A percentile compares a stretch with the other conserved stretches of the same genome.
phyloP scores from a whole-genome alignment of 179 eudicot genomes.

The Beta macrorhiza region DNA sequence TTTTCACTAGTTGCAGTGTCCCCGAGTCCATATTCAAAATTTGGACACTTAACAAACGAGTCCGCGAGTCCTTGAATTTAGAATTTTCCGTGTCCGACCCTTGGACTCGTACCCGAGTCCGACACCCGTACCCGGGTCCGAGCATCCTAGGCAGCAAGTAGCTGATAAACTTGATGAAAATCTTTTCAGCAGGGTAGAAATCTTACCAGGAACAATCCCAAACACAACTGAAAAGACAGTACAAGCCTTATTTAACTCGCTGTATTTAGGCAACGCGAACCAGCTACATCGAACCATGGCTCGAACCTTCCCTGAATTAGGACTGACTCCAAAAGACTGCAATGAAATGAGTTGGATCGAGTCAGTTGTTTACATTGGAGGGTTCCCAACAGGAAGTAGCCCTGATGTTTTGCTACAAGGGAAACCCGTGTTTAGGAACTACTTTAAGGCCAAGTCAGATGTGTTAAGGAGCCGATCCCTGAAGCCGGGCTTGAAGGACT shows the following conservation, averaged over 20 bases:
- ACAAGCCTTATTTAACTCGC: slow-evolving; percentile 24
- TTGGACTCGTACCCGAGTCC: too few species aligned
- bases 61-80: too few species aligned
- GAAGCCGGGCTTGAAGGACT: slow-evolving; percentile 45
- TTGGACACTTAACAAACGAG: too few species aligned
- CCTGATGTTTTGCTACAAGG: slow-evolving; percentile 6
- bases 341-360: slow-evolving; percentile 62
- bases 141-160: slow-evolving; percentile 42
- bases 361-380: slow-evolving; percentile 46
- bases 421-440: too few species aligned
- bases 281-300: slow-evolving; percentile 35
- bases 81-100: too few species aligned
- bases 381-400: slow-evolving; percentile 40
- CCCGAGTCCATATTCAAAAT: too few species aligned
- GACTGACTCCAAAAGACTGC: slow-evolving; percentile 40
- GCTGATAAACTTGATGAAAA: slow-evolving; percentile 53
- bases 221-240: slow-evolving; percentile 23
- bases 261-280: slow-evolving; percentile 40
- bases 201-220: slow-evolving; percentile 25
- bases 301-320: slow-evolving; percentile 51
- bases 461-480: slow-evolving; percentile 29
- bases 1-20: too few species aligned
- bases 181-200: slow-evolving; percentile 50
- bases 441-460: too few species aligned
- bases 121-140: too few species aligned